These are phyloP conservation scores for Gorgonomyces haynaldii DNA, from an alignment of 192 early-diverging fungal genomes.

Conservation along the genomic window DNA sequence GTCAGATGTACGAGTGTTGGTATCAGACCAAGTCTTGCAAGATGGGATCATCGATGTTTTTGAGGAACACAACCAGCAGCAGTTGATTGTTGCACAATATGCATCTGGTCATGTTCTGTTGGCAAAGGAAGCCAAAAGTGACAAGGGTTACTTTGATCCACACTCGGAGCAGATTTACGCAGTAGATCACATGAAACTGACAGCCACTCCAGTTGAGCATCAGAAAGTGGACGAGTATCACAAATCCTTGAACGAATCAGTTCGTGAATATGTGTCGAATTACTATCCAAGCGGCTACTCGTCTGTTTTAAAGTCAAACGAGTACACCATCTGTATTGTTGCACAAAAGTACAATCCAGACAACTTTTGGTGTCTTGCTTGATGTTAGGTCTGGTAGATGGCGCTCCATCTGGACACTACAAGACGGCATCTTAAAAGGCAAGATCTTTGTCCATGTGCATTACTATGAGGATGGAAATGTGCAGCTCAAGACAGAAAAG, in stretches of 20 bases:
- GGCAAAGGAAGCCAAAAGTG: constrained; percentile 57
- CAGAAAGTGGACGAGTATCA: constrained; percentile 1
- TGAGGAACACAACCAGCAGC: constrained; percentile 75
- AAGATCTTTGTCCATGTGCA: constrained; percentile 73
- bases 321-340: constrained; percentile 55
- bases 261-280: constrained; percentile 52
- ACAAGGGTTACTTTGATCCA: constrained; percentile 58
- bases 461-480: constrained; percentile 99
- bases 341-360: constrained; percentile 83
- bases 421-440: constrained; percentile 51
- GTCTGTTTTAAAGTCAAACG: constrained; percentile 52
- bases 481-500: constrained; percentile 78
- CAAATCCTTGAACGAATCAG: constrained; percentile 49
- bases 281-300: constrained; percentile 69
- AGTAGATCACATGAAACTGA: constrained; percentile 65
- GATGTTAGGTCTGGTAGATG: constrained; percentile 76
- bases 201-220: constrained; percentile 7
- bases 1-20: constrained; percentile 76
- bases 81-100: constrained; percentile 66
- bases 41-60: constrained; percentile 54
- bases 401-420: constrained; percentile 70
- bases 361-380: constrained; percentile 73
- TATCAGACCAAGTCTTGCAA: constrained; percentile 63
- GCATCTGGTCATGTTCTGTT: too few species aligned
- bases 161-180: constrained; percentile 55